Evolutionary conservation across 495 filamentous ascomycete genomes (phyloP).

Genomic region (Neurospora intermedia): DNA sequence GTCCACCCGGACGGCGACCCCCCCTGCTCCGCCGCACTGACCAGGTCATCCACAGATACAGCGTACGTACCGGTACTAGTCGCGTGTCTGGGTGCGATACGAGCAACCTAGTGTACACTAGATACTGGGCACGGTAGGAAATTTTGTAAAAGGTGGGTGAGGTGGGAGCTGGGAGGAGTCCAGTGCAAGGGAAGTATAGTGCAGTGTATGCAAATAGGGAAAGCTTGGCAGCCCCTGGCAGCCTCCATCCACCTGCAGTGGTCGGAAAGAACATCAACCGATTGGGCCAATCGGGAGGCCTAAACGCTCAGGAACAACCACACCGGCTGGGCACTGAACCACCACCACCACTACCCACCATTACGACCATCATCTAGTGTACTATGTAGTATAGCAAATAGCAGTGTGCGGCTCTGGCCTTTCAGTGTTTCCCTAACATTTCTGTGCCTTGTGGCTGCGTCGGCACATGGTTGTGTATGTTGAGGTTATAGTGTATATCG

Average conservation of each 20-base stretch:
- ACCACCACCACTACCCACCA: not conserved
- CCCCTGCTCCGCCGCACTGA: not conserved
- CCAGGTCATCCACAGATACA: not conserved
- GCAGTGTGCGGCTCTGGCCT: not conserved
- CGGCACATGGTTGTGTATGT: not conserved
- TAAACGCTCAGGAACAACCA: not conserved
- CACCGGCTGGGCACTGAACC: not conserved
- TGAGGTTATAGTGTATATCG: not conserved
- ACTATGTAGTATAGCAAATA: not conserved
- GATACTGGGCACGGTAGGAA: not conserved
- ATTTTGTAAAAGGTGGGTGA: not conserved
- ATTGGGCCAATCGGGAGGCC: not conserved
- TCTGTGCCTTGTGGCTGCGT: not conserved
- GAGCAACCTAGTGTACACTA: not conserved
- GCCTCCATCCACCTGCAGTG: not conserved
- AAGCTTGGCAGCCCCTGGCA: not conserved
- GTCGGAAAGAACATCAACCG: not conserved
- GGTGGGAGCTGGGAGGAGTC: not conserved
- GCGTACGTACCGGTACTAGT: not conserved
- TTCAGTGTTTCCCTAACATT: not conserved
- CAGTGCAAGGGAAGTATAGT: no score
- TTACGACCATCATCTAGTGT: not conserved
- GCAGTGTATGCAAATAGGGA: not conserved
- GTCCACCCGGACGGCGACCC: not conserved
- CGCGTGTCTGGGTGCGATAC: not conserved